Percentiles rank a stretch among this genome's conserved stretches.
These are phyloP conservation scores for Fusarium vanettenii DNA, from an alignment of 2,329 filamentous ascomycete genomes.

Conservation along the genomic window DNA sequence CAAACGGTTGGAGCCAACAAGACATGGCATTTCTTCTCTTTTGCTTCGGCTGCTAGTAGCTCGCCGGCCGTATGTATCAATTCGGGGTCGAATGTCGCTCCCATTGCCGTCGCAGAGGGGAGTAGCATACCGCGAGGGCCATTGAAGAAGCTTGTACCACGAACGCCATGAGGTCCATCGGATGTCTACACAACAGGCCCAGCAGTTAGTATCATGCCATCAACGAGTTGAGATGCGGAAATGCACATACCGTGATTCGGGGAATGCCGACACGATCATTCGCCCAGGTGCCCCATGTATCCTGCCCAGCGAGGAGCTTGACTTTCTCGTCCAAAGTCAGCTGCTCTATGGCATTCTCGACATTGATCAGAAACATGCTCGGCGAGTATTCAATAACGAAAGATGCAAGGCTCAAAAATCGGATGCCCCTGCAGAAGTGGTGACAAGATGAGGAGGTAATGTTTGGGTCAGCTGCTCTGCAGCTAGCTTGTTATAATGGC, in stretches of 20 bases:
- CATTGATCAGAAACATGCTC: constrained; percentile 2
- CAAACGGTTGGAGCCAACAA: constrained; percentile 55
- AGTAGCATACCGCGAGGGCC: constrained; percentile 1
- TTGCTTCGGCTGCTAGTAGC: constrained; percentile 63
- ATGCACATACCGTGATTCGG: neutral
- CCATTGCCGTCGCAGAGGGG: constrained; percentile 53
- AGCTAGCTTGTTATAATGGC: neutral
- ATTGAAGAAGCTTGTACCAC: constrained; percentile 26
- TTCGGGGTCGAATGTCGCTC: constrained; percentile 70
- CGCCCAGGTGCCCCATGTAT: constrained; percentile 7
- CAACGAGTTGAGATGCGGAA: neutral
- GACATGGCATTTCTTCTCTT: constrained; percentile 73
- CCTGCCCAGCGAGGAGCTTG: constrained; percentile 14
- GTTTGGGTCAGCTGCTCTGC: neutral
- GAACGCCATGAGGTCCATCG: constrained; percentile 31
- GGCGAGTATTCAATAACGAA: neutral
- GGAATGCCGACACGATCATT: constrained; percentile 6
- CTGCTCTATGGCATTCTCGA: constrained; percentile 2
- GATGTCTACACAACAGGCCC: neutral
- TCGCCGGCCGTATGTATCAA: constrained; percentile 65
- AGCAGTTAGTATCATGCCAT: neutral
- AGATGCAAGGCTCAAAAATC: neutral
- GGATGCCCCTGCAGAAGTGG: neutral
- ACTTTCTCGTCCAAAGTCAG: constrained; percentile 23
- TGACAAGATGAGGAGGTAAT: neutral